These are phyloP conservation scores for Zychaea mexicana DNA, from an alignment of 371 early-diverging fungal species.

Conservation along the genomic window DNA sequence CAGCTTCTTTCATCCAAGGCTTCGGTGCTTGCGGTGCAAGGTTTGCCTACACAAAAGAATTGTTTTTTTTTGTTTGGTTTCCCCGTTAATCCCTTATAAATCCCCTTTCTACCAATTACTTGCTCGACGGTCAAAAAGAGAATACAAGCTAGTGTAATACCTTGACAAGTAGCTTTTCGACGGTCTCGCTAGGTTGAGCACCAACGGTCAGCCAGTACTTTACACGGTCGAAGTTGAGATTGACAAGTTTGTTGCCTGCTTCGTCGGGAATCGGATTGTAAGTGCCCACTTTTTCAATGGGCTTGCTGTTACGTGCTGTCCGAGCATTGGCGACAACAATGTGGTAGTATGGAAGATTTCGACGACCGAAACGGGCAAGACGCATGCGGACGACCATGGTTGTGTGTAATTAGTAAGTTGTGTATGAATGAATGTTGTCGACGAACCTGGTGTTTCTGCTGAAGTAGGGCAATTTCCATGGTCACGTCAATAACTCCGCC, in stretches of 20 bases:
- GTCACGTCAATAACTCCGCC: no score
- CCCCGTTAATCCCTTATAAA: no score
- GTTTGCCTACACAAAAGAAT: conserved; percentile 53
- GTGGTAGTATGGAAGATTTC: conserved; percentile 91
- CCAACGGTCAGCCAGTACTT: conserved; percentile 97
- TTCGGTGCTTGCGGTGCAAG: conserved; percentile 61
- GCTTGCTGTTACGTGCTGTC: conserved; percentile 84
- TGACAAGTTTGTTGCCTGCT: conserved; percentile 80
- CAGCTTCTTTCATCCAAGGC: conserved; percentile 58
- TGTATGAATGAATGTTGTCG: background rate
- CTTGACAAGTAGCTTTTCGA: conserved; percentile 87
- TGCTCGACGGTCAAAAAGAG: background rate
- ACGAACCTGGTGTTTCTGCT: no score
- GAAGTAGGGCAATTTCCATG: no score
- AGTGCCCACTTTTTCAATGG: conserved; percentile 90
- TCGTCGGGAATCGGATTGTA: conserved; percentile 87
- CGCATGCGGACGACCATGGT: conserved; percentile 73
- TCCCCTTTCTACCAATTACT: no score
- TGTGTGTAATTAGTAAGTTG: background rate
- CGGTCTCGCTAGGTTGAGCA: conserved; percentile 90
- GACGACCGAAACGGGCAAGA: conserved; percentile 87
- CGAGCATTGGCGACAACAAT: conserved; percentile 90
- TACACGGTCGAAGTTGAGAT: conserved; percentile 85
- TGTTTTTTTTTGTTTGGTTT: no score
- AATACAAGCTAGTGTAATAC: no score